Conservation (phyloP, 352 stramenopile species). For the Salisapilia sapeloensis region DNA sequence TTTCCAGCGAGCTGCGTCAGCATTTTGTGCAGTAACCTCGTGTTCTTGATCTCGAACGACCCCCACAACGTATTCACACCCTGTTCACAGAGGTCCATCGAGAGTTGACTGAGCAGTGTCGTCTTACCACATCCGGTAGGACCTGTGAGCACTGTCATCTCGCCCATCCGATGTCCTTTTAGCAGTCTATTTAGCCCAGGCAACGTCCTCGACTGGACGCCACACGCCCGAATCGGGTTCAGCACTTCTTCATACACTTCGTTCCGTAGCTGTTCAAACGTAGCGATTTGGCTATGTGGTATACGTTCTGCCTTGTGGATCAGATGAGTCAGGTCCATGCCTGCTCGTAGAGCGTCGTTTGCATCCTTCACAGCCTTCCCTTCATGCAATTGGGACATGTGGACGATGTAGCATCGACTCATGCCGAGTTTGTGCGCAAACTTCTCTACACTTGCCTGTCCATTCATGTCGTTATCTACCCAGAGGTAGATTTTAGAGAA, state of each 20-base stretch:
- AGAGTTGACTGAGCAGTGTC: conserved; percentile 86
- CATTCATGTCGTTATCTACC: conserved; percentile 96
- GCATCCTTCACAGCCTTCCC: conserved; percentile 89
- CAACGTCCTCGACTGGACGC: conserved; percentile 85
- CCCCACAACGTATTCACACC: conserved; percentile 97
- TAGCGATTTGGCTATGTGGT: conserved; percentile 88
- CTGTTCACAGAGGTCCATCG: conserved; percentile 83
- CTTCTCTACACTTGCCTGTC: conserved; percentile 90
- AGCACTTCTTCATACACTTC: conserved; percentile 92
- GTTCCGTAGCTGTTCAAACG: conserved; percentile 83
- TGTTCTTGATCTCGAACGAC: conserved; percentile 99
- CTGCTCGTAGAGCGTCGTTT: conserved; percentile 92
- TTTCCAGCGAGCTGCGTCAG: conserved; percentile 86
- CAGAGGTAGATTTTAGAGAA: conserved; percentile 98
- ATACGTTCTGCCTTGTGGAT: conserved; percentile 71
- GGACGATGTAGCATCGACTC: conserved; percentile 83
- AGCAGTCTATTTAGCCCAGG: conserved; percentile 90
- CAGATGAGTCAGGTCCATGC: conserved; percentile 77
- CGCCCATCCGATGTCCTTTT: conserved; percentile 93
- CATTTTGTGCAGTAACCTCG: conserved; percentile 94
- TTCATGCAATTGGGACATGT: conserved; percentile 20
- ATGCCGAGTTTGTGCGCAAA: conserved; percentile 94
- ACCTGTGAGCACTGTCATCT: conserved; percentile 97
- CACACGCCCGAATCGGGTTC: conserved; percentile 87
- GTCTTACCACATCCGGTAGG: conserved; percentile 93